These are phyloP conservation scores for Hysterangium stoloniferum DNA, from an alignment of 768 basidiomycete genomes.

Conservation along the genomic window DNA sequence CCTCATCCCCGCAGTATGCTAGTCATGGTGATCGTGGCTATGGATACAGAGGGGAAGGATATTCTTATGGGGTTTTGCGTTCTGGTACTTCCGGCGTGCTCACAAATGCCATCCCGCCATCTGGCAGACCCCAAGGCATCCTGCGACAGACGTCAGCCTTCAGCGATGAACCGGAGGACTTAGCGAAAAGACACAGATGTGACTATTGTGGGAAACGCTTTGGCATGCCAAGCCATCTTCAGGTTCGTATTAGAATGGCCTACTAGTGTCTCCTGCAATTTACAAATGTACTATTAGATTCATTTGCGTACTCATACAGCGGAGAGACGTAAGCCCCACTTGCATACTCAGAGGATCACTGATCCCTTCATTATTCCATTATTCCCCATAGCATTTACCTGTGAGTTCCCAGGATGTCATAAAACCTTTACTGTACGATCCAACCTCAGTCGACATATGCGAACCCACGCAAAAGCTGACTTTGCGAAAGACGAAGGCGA, in stretches of 20 bases:
- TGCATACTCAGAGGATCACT: not conserved
- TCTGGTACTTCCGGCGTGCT: constrained; percentile 4
- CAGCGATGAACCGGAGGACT: not conserved
- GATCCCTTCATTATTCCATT: not conserved
- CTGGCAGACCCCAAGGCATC: constrained; percentile 4
- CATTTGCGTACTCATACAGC: constrained; percentile 3
- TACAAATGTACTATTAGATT: not conserved
- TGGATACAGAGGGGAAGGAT: too few species aligned
- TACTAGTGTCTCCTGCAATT: not conserved
- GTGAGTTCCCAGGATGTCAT: not conserved
- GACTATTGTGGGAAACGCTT: constrained; percentile 7
- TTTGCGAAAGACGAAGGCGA: too few species aligned
- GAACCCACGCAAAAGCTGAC: too few species aligned
- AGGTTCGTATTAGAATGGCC: not conserved
- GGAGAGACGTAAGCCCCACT: not conserved
- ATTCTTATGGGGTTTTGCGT: constrained; percentile 4
- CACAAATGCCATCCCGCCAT: not conserved
- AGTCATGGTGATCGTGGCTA: too few species aligned
- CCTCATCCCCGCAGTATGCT: too few species aligned
- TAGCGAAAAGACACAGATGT: not conserved
- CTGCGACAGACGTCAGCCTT: not conserved
- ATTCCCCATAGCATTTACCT: not conserved
- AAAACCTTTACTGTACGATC: not conserved
- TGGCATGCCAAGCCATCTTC: not conserved
- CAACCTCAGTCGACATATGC: not conserved